Evolutionary conservation across 768 basidiomycete species (phyloP).

Genomic region (Tricholoma matsutake): DNA sequence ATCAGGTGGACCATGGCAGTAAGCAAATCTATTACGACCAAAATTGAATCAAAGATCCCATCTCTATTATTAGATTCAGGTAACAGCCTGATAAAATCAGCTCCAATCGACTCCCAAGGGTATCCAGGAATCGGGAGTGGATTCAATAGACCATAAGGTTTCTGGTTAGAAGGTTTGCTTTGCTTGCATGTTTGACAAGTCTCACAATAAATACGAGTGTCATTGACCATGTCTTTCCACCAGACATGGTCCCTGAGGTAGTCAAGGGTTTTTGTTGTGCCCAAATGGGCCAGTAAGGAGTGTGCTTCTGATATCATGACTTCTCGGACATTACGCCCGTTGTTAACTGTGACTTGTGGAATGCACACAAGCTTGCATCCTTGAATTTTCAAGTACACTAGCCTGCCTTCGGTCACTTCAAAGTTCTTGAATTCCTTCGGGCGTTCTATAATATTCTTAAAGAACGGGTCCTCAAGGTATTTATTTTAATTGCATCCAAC

Average conservation of each 20-base stretch:
- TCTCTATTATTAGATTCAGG: conserved; percentile 17
- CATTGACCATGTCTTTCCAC: no score
- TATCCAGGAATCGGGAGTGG: conserved; percentile 1
- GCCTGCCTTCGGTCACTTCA: conserved; percentile 5
- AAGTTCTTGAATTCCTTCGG: conserved; percentile 17
- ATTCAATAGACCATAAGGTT: no score
- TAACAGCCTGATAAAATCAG: conserved; percentile 13
- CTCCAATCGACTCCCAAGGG: conserved; percentile 14
- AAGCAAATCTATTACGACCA: neutral
- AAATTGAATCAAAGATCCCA: conserved; percentile 1
- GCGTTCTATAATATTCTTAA: conserved; percentile 9
- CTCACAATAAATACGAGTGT: no score
- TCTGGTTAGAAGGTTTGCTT: no score
- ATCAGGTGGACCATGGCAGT: conserved; percentile 15
- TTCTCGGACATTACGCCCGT: neutral
- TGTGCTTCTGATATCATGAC: no score
- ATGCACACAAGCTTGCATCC: neutral
- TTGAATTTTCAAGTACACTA: conserved; percentile 7
- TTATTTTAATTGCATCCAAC: conserved; percentile 8
- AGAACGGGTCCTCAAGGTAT: conserved; percentile 11
- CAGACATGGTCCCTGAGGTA: neutral
- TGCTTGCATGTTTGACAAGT: no score
- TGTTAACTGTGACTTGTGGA: neutral
- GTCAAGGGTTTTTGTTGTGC: neutral
- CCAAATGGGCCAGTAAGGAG: conserved; percentile 1